Evolutionary conservation across 163 green algal species (phyloP), one percentile per base, ranked within the genome.

Genomic region (Scenedesmus sp.): DNA sequence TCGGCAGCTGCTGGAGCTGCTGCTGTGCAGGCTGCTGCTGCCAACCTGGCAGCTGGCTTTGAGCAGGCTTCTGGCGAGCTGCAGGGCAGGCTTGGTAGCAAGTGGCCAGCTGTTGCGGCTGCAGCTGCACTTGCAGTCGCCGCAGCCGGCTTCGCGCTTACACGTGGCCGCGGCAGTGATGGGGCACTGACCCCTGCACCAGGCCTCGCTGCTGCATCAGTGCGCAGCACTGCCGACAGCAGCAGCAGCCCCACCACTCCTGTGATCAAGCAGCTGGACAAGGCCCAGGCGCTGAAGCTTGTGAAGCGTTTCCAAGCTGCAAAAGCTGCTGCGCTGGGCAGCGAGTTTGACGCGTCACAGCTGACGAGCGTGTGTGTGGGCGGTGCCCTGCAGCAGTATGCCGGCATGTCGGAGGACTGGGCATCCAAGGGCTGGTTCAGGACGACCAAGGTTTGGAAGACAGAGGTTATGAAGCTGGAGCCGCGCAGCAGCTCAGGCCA

Each of bases 391-490:
- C 10, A 43, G 26, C 61, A 89, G 20, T 72, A 86, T 42, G 10
- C 3, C 3, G 35, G 30, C 40, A 83, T 89, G 81, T 79, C 40
- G 1, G 43, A 84, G 35, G 44, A 92, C 16, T 92, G 49, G 61
- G 81, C 88, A 4, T 73, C 81, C 12, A 46, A 68, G 37, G 88
- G 88, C 46, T 92, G 88, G 88, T 92, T 92, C 88, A 81, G 81
- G 33, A 53, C 59, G 2, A 85, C 81, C 44, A 80, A 33, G 35
- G 56, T 91, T 15, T 91, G 87, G 87, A 91, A 91, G 87, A 4
- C 26, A 35, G 87, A 91, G 42, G 42, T 91, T 4, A 10, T 68
- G 49, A 76, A 59, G 35, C n/a, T 92, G 9, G 43, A 80, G 59
- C 81, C 68, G 30, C 80, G 24, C 46, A 88, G 81, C 81, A 72